Evolutionary conservation across 2,329 filamentous ascomycete genomes (phyloP).

Genomic region (Talaromyces pinophilus): DNA sequence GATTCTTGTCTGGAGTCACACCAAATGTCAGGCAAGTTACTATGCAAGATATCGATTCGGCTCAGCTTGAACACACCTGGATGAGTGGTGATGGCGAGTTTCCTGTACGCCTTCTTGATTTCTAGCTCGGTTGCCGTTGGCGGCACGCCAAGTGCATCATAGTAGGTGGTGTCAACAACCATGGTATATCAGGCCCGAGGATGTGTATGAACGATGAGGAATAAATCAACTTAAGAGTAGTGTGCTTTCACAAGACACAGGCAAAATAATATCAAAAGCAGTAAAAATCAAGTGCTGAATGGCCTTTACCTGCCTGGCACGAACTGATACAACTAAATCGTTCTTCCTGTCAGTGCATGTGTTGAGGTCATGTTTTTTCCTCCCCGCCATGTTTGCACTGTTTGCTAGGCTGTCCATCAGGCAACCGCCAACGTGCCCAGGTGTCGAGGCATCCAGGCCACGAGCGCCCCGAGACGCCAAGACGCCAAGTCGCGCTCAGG

Average conservation of each 20-base stretch:
- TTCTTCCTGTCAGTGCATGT: neutral
- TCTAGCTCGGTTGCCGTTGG: constrained; percentile 85
- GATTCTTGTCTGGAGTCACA: constrained; percentile 79
- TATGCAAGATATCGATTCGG: neutral
- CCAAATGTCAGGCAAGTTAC: neutral
- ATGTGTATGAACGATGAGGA: neutral
- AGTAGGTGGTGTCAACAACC: constrained; percentile 87
- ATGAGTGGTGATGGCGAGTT: constrained; percentile 90
- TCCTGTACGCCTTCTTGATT: constrained; percentile 96
- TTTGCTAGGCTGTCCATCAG: constrained; percentile 11
- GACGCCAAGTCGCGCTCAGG: neutral
- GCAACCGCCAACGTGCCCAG: constrained; percentile 1
- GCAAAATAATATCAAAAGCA: neutral
- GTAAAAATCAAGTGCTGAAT: neutral
- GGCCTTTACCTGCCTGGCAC: neutral
- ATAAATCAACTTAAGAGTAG: no score
- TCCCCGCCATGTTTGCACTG: constrained; percentile 23
- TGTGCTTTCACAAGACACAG: no score
- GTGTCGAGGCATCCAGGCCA: constrained; percentile 11
- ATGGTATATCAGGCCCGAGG: constrained; percentile 51
- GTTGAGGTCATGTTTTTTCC: constrained; percentile 21
- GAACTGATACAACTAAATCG: neutral
- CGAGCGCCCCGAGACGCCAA: neutral
- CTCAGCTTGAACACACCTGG: constrained; percentile 61
- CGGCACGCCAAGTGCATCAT: constrained; percentile 81